Conservation (phyloP, 768 basidiomycete species). For the Melanogaster broomeanus region DNA sequence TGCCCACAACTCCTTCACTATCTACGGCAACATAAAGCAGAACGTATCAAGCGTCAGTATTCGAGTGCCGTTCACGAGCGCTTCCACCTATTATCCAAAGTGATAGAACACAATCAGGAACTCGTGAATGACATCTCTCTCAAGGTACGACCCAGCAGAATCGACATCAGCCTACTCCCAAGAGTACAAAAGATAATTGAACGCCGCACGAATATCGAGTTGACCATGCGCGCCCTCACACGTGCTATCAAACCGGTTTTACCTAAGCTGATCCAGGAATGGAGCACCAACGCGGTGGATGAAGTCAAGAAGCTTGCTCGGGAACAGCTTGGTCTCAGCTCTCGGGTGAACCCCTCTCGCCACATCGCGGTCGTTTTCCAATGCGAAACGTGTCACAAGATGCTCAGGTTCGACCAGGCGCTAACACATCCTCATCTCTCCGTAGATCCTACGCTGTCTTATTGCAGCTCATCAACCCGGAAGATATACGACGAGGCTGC, state of each 20-base stretch:
- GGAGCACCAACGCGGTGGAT: slow-evolving; percentile 9
- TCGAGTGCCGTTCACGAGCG: not conserved
- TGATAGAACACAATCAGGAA: not conserved
- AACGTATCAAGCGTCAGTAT: not conserved
- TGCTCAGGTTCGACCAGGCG: slow-evolving; percentile 4
- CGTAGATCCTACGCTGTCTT: too few relatives aligned
- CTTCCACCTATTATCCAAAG: not conserved
- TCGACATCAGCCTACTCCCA: slow-evolving; percentile 8
- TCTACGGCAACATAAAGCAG: not conserved
- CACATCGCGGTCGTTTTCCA: slow-evolving; percentile 11
- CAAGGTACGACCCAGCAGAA: not conserved
- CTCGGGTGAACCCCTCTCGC: slow-evolving; percentile 5
- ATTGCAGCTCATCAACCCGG: too few relatives aligned
- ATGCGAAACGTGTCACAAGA: slow-evolving; percentile 3
- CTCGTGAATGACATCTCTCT: not conserved
- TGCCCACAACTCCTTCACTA: not conserved
- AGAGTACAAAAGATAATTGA: not conserved
- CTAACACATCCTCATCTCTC: slow-evolving; percentile 10
- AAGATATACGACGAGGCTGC: too few relatives aligned
- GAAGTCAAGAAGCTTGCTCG: slow-evolving; percentile 11
- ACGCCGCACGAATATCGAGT: not conserved
- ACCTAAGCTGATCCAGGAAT: not conserved
- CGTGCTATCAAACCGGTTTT: not conserved
- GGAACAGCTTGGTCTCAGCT: not conserved
- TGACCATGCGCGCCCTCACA: not conserved